Evolutionary conservation across 257 asterid species (phyloP).

Genomic region (Ophiorrhiza pumila): DNA sequence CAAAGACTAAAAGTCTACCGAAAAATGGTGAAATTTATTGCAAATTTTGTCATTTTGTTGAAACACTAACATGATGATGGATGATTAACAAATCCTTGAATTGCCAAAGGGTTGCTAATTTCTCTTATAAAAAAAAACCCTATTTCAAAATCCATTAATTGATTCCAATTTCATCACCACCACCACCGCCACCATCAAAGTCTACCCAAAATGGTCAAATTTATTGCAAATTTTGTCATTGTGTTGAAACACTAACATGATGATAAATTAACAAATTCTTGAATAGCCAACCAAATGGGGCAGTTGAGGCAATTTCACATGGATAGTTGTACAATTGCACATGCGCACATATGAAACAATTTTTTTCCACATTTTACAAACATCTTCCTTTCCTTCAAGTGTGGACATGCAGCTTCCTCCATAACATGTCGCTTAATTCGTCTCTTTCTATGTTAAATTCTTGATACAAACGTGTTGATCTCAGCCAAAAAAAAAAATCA

Average conservation of each 20-base stretch:
- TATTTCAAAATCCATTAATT: too few relatives aligned
- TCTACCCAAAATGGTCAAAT: not conserved
- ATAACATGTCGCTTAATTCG: too few relatives aligned
- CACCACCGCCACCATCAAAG: not conserved
- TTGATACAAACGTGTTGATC: too few relatives aligned
- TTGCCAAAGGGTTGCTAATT: too few relatives aligned
- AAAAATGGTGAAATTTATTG: not conserved
- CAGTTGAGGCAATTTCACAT: not conserved
- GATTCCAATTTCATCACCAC: too few relatives aligned
- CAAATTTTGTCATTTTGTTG: not conserved
- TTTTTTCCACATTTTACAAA: not conserved
- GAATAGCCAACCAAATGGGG: not conserved
- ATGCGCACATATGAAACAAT: not conserved
- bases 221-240: not conserved
- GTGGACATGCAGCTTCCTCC: too few relatives aligned
- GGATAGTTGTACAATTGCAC: not conserved
- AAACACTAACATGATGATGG: not conserved
- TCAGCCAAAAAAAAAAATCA: too few relatives aligned
- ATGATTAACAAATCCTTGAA: not conserved
- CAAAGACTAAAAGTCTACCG: not conserved
- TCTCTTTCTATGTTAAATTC: too few relatives aligned
- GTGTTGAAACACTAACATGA: not conserved
- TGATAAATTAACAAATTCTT: not conserved
- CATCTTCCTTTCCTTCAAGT: not conserved
- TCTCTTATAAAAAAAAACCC: too few relatives aligned